Base-by-base conservation (phyloP, 2,329 filamentous ascomycete species). In the Arthroderma sp. region DNA sequence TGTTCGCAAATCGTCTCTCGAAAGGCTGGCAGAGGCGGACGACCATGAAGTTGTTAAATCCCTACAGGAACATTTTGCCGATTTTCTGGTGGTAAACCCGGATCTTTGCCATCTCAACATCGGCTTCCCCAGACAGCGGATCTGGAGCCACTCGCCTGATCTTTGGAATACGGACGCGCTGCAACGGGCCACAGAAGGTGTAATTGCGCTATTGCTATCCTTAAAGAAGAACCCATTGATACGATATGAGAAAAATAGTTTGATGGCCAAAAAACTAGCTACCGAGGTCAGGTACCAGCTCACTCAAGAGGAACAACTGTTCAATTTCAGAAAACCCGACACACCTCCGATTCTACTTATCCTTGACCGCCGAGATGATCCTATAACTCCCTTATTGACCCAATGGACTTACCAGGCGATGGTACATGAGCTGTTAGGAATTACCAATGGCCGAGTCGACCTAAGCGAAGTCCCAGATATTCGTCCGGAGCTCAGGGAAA, bases 381-480 rank as follows among this genome's bases (percentile, higher is more conserved):
- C 93, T 0, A 87, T 97, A 54, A 98, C 93, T 2, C 93, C 93
- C 0, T 76, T 98, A 9, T 79, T 98, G 53, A 95, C 90, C 2
- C 93, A 98, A 70, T 98, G 93, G 93, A 98, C 93, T 25, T 98
- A 98, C 67, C 93, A 98, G 73, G 93, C 93, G n/a, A 98, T 98
- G 91, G 93, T 98, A 0, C 93, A 98, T 69, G 93, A 98, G 67
- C 76, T 97, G 1, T 78, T 98, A 11, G 93, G 93, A 4, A 95
- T 98, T 63, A 82, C 87, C 59, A 97, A 97, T 69, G 93, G 93
- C n/a, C 82, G 91, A 54, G 93, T 98, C 0, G 87, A 95, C 67
- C 77, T 98, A 35, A 86, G 85, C 61, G 81, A 88, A 57, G 84
- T 95, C 0, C 88, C 88, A 11, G 90, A 95, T 56, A 82, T 94